Conservation (phyloP, 139 green algal genomes). For the Astrephomene gubernaculifera region DNA sequence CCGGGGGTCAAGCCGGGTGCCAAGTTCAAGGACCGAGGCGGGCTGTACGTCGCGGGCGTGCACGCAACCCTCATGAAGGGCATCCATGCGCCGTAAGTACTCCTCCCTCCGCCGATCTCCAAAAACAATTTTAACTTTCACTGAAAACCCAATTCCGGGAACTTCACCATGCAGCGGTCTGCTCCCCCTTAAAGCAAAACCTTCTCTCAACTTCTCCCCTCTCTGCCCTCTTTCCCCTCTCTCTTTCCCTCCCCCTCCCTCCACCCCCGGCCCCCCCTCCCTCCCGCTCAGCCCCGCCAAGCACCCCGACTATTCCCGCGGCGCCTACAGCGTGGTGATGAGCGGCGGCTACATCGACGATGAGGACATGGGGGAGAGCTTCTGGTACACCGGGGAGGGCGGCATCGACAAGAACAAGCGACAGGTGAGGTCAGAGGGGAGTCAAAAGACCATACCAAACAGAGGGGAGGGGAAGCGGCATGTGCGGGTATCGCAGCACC, state of each 20-base stretch:
- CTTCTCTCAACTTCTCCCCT: too few species aligned
- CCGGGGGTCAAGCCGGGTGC: conserved; percentile 54
- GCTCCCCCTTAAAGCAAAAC: too few species aligned
- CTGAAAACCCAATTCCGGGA: too few species aligned
- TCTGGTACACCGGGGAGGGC: conserved; percentile 76
- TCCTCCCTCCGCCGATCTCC: too few species aligned
- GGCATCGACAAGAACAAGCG: conserved; percentile 36
- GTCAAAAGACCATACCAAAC: too few species aligned
- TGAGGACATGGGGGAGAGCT: conserved; percentile 59
- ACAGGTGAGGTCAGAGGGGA: conserved; percentile 27
- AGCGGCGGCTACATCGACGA: conserved; percentile 65
- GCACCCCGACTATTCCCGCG: not conserved
- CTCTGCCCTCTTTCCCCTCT: not conserved
- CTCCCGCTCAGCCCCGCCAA: not conserved
- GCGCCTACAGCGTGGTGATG: conserved; percentile 27
- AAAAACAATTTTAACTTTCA: too few species aligned
- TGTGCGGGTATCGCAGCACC: too few species aligned
- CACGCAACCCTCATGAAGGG: conserved; percentile 58
- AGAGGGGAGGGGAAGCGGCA: too few species aligned
- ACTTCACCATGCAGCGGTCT: too few species aligned
- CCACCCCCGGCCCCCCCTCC: not conserved
- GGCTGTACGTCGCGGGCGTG: conserved; percentile 53
- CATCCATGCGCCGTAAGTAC: conserved; percentile 52
- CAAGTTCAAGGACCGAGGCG: conserved; percentile 52
- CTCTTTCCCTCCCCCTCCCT: not conserved